Evolutionary conservation across 1,139 yeast genomes (phyloP), one percentile per base, ranked within the genome.

Genomic region (Blastobotrys elegans): DNA sequence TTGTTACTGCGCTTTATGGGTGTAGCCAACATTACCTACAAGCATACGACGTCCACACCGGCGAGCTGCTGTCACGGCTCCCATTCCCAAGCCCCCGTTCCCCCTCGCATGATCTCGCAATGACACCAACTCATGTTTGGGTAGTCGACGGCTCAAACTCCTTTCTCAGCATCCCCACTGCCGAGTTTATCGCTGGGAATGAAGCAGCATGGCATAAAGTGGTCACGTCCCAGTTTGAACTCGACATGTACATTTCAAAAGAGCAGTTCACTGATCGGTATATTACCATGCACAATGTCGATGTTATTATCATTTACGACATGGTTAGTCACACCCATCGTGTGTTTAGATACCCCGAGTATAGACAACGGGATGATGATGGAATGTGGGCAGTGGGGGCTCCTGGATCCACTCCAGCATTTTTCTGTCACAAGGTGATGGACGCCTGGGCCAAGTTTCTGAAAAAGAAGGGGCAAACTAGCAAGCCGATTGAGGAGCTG

Each of bases 101-200:
- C 2, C n/a, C n/a, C n/a, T 38, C 42, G 4, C 42, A 38, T 17
- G 34, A 38, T 22, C 2, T 38, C 3, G 31, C 35, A 26, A 14
- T 38, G 31, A 24, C 18, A 10, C 11, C 21, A 3, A 38, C 35
- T 13, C 42, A 38, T 38, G 24, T 38, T 24, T 38, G 32, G 33
- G 13, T 38, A 10, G 16, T 38, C 8, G 42, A 38, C 16, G 42
- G 42, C n/a, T 2, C 13, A 17, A 38, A 38, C 22, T 13, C 42
- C 10, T 26, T 38, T 24, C 13, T 22, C 14, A 2, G 22, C 6
- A 38, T 38, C 5, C 7, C 31, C 3, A 38, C 24, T 26, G 13
- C 4, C 4, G 42, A 38, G n/a, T 38, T 38, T 30, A 14, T 30
- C 5, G 6, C 3, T 30, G 17, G 17, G 3, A 3, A 3, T 30